A percentile compares a stretch with the other conserved stretches of the same genome.
Evolutionary conservation across 148 eudicot genomes (phyloP).

Genomic region (Agrostemma githago): DNA sequence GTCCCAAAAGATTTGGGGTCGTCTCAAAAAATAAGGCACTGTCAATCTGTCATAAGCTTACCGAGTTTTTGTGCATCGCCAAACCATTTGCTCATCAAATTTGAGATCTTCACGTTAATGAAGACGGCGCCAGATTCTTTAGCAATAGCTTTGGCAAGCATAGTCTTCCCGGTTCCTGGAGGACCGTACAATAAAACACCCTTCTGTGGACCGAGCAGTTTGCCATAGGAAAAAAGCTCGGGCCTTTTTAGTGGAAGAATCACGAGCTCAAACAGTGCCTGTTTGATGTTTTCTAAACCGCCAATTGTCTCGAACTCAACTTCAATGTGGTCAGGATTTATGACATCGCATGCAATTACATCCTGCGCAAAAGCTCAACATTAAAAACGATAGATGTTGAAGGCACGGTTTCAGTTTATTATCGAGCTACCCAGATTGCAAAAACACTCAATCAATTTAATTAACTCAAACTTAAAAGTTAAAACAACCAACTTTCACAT

Average conservation of each 20-base stretch:
- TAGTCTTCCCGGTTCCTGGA: constrained; percentile 97
- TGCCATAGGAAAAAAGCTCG: constrained; percentile 77
- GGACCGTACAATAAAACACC: constrained; percentile 94
- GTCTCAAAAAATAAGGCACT: neutral
- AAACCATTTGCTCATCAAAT: constrained; percentile 98
- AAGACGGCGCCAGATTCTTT: constrained; percentile 98
- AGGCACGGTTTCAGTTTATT: no score
- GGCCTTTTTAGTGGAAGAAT: constrained; percentile 89
- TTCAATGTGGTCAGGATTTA: constrained; percentile 86
- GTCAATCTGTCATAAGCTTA: constrained; percentile 36
- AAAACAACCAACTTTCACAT: no score
- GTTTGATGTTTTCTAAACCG: constrained; percentile 76
- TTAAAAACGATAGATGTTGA: neutral
- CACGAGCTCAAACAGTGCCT: constrained; percentile 72
- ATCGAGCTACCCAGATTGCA: neutral
- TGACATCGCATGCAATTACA: constrained; percentile 88
- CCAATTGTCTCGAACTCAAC: constrained; percentile 78
- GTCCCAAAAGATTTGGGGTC: neutral
- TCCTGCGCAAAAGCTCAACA: constrained; percentile 44
- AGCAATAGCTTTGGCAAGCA: constrained; percentile 99
- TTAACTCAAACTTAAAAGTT: no score
- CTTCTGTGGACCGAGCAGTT: constrained; percentile 93
- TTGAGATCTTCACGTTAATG: constrained; percentile 81
- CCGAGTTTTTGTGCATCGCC: constrained; percentile 98
- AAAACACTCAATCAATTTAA: constrained; percentile 4